Conservation (phyloP, 306 rosid genomes). For the Astragalus glycyphyllos region DNA sequence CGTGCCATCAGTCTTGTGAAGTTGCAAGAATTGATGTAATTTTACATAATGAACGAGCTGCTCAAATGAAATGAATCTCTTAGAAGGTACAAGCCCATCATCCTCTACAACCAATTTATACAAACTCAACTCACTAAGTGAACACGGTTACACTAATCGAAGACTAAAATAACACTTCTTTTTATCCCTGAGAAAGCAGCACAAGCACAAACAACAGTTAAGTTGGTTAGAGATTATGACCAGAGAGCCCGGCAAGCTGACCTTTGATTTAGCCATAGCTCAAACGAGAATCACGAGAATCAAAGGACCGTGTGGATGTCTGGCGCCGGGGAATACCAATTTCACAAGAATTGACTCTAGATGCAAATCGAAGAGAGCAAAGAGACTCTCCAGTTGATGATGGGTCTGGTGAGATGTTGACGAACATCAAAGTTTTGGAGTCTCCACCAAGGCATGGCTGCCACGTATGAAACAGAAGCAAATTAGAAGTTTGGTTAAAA, state of each 20-base stretch:
- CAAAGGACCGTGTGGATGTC: slow-evolving; percentile 62
- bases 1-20: background rate
- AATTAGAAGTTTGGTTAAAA: too few species aligned
- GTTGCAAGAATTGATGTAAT: background rate
- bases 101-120: slow-evolving; percentile 40
- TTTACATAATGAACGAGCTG: slow-evolving; percentile 12
- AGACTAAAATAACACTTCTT: slow-evolving; percentile 27
- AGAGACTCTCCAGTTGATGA: slow-evolving; percentile 81
- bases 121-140: slow-evolving; percentile 35
- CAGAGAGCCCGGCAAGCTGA: background rate
- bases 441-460: slow-evolving; percentile 98
- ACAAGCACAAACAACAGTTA: slow-evolving; percentile 45
- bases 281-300: slow-evolving; percentile 76
- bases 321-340: slow-evolving; percentile 93
- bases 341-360: slow-evolving; percentile 89
- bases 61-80: slow-evolving; percentile 28
- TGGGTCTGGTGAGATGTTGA: slow-evolving; percentile 83
- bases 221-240: slow-evolving; percentile 20
- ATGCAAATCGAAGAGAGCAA: slow-evolving; percentile 90
- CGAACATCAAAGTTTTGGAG: slow-evolving; percentile 89
- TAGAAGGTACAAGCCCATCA: too few species aligned
- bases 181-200: background rate
- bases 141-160: slow-evolving; percentile 19
- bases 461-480: background rate
- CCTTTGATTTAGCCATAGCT: slow-evolving; percentile 57